Base-by-base conservation (phyloP, 2,329 filamentous ascomycete species). In the Ophiostoma piceae region DNA sequence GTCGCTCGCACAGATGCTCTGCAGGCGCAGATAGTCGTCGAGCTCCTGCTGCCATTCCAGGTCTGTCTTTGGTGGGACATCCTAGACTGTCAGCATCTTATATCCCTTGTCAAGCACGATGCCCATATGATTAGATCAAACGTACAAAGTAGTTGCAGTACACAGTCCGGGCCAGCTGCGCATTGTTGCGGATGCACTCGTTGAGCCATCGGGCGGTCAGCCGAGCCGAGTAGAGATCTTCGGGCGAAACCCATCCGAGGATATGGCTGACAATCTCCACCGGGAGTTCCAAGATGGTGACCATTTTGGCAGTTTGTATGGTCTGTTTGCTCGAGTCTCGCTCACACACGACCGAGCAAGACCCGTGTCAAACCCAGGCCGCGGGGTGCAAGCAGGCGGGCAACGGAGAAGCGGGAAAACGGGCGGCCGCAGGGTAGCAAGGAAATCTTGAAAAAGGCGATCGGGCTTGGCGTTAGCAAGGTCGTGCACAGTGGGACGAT, bases 231-330 rank as follows among this genome's bases (percentile, higher is more conserved):
- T 82, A 80, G 9, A 92, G 78, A 72, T 91, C 88, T 57, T 78
- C 76, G 1, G 87, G 85, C 37, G 84, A 78, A 51, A 90, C 81
- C 73, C 83, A 82, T 70, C 77, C 78, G 72, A 92, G 80, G 73
- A 91, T 85, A 74, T 84, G 80, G 74, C 89, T 85, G 35, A 91
- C 76, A 60, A 91, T 82, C 80, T 92, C 89, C 7, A 84, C 81
- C 9, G 88, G 87, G 29, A 90, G 82, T 62, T 79, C 76, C 0
- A 76, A 78, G n/a, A 83, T 68, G 69, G 74, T 71, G 11, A 72
- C 71, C 77, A 79, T 79, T 11, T 41, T 41, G 39, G 11, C 39
- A 41, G 39, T 41, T 14, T 57, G n/a, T 29, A 3, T 57, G 9
- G 51, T 57, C 5, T 47, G 5, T n/a, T n/a, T n/a, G n/a, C 43